phyloP scores from a whole-genome alignment of 208 protist genomes.

The Trypanosomatidae sp. region DNA sequence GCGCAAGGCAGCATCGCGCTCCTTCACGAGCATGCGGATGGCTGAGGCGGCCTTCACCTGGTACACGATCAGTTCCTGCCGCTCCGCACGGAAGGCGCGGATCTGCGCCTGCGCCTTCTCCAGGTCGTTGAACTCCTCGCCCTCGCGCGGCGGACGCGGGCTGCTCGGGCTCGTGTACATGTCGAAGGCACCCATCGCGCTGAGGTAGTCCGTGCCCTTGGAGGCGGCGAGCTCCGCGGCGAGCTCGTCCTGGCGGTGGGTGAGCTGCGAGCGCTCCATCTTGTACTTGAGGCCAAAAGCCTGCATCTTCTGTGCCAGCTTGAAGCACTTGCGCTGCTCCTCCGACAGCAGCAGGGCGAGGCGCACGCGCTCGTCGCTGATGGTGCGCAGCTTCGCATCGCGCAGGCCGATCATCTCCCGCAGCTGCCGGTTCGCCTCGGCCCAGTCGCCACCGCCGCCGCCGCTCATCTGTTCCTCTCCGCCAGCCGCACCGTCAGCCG shows the following conservation, averaged over 20 bases:
- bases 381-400: conserved; percentile 46
- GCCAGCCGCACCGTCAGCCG: not conserved
- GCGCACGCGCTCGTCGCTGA: conserved; percentile 65
- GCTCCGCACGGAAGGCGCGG: conserved; percentile 51
- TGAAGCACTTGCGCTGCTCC: conserved; percentile 69
- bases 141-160: conserved; percentile 11
- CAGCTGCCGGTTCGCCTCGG: conserved; percentile 46
- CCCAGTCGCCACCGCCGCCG: conserved; percentile 38
- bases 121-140: conserved; percentile 19
- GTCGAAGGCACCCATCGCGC: conserved; percentile 25
- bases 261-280: conserved; percentile 42
- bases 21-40: conserved; percentile 71
- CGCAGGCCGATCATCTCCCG: conserved; percentile 42
- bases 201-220: conserved; percentile 87
- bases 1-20: conserved; percentile 45
- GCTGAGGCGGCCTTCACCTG: conserved; percentile 72
- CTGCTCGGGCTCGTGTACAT: conserved; percentile 9
- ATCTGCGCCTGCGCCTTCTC: conserved; percentile 42
- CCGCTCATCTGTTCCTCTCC: too few species aligned
- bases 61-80: conserved; percentile 68
- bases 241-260: conserved; percentile 56
- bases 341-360: conserved; percentile 65
- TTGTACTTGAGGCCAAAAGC: conserved; percentile 49
- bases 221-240: conserved; percentile 42
- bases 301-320: conserved; percentile 70